Conservation (phyloP, 805 yeast genomes). For the Cyberlindnera maritima region DNA sequence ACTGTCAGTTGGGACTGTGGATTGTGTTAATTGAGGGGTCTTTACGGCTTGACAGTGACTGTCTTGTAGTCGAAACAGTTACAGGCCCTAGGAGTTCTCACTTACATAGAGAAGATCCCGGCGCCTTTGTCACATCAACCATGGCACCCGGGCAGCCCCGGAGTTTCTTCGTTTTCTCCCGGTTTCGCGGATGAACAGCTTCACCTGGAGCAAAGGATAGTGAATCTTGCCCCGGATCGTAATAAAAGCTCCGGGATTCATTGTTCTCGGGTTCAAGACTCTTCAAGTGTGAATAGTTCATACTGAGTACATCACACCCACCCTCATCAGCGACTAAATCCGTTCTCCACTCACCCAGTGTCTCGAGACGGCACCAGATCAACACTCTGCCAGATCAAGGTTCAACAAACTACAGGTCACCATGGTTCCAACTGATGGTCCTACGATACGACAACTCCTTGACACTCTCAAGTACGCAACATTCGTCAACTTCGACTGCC, state of each 20-base stretch:
- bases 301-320: too few relatives aligned
- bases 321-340: too few relatives aligned
- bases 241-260: not conserved
- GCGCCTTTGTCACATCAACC: not conserved
- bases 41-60: not conserved
- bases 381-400: not conserved
- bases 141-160: not conserved
- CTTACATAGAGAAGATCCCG: not conserved
- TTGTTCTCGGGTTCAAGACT: not conserved
- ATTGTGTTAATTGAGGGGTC: not conserved
- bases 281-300: too few relatives aligned
- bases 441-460: conserved; percentile 3
- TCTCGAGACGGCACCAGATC: not conserved
- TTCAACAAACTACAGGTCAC: not conserved
- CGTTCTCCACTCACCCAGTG: too few relatives aligned
- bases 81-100: too few relatives aligned
- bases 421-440: not conserved
- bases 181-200: not conserved
- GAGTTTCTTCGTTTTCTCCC: not conserved
- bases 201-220: conserved; percentile 1
- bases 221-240: not conserved
- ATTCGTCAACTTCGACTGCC: conserved; percentile 8
- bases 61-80: not conserved
- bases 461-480: conserved; percentile 14
- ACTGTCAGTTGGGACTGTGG: not conserved